These are phyloP conservation scores for Groenewaldozyma tartarivorans DNA, from an alignment of 805 yeast species.

Conservation along the genomic window DNA sequence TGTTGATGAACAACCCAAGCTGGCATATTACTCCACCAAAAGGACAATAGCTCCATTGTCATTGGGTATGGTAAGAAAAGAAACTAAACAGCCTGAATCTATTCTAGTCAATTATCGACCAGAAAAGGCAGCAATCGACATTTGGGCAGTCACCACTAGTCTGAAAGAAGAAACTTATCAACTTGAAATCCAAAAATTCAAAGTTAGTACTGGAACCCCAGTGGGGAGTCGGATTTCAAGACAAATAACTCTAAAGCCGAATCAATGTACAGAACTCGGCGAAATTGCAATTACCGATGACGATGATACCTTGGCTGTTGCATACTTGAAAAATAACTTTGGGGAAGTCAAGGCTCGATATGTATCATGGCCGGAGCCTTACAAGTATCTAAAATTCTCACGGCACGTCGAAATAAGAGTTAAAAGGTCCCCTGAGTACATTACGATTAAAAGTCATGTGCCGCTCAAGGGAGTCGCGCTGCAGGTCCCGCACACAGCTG, in stretches of 20 bases:
- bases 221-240: not conserved
- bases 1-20: slow-evolving; percentile 32
- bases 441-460: not conserved
- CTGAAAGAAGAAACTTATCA: not conserved
- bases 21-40: slow-evolving; percentile 38
- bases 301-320: slow-evolving; percentile 2
- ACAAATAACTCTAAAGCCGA: not conserved
- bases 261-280: slow-evolving; percentile 1
- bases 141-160: slow-evolving; percentile 3
- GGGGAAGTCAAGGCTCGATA: slow-evolving; percentile 1
- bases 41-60: slow-evolving; percentile 30
- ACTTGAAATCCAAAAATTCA: not conserved
- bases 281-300: not conserved
- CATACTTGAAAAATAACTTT: not conserved
- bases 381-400: slow-evolving; percentile 3
- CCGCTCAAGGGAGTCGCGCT: slow-evolving; percentile 5
- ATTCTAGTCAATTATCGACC: not conserved
- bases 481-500: not conserved
- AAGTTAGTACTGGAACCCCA: slow-evolving; percentile 3
- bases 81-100: slow-evolving; percentile 5
- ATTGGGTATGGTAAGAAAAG: slow-evolving; percentile 27
- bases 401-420: not conserved
- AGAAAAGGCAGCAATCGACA: not conserved
- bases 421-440: not conserved
- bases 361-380: slow-evolving; percentile 7